Conservation (phyloP, 176 grass and related monocot species). For the Pontederia crassipes region DNA sequence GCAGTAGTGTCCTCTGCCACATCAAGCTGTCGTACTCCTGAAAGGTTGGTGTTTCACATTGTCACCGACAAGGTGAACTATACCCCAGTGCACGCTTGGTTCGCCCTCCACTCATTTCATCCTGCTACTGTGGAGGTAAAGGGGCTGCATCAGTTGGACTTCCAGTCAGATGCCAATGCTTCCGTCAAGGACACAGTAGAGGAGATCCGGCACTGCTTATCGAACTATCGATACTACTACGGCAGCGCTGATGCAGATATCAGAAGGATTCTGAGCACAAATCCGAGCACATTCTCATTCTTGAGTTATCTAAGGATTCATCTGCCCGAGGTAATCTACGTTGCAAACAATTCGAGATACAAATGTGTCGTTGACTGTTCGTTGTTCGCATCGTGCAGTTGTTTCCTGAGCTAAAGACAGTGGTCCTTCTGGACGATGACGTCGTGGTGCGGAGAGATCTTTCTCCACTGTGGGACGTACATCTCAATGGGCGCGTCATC, state of each 20-base stretch:
- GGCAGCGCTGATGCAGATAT: conserved; percentile 24
- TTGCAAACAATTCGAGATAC: background rate
- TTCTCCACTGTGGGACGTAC: conserved; percentile 50
- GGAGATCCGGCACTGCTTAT: conserved; percentile 43
- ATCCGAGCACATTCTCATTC: conserved; percentile 56
- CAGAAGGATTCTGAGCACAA: conserved; percentile 47
- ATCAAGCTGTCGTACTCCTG: conserved; percentile 32
- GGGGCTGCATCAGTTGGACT: conserved; percentile 89
- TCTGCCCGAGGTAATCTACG: conserved; percentile 67
- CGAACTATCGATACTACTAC: conserved; percentile 17
- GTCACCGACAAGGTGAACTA: conserved; percentile 91
- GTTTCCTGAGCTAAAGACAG: conserved; percentile 59
- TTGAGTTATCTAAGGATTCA: conserved; percentile 91
- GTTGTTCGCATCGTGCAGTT: conserved; percentile 34
- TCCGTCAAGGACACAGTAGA: conserved; percentile 66
- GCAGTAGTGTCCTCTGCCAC: conserved; percentile 54
- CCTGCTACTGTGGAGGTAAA: conserved; percentile 74
- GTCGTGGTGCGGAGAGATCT: conserved; percentile 73
- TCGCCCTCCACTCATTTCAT: conserved; percentile 48
- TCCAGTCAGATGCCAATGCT: conserved; percentile 26
- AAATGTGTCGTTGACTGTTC: background rate
- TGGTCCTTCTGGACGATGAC: conserved; percentile 85
- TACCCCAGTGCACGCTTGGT: conserved; percentile 87
- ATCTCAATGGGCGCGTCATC: conserved; percentile 55
- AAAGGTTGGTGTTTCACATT: conserved; percentile 76